Conservation (phyloP, 169 alveolate species). For the Eimeria necatrix region DNA sequence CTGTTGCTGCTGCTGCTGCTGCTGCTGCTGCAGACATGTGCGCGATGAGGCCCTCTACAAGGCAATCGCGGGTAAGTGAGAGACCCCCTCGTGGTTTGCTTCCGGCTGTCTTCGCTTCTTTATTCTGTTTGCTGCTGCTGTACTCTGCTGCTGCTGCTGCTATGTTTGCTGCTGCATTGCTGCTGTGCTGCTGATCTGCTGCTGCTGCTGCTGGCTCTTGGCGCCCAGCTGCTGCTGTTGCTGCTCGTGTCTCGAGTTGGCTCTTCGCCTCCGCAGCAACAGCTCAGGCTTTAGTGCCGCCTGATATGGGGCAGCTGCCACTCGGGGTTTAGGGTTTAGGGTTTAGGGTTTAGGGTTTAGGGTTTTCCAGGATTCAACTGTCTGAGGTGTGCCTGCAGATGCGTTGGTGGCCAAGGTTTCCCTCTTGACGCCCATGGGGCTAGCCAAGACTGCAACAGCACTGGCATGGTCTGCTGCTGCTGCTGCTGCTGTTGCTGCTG, state of each 20-base stretch:
- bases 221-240: too few species aligned
- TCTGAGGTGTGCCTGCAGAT: neutral
- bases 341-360: neutral
- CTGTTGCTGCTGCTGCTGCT: slow-evolving; percentile 46
- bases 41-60: neutral
- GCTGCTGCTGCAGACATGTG: slow-evolving; percentile 34
- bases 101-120: neutral
- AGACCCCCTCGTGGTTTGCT: too few species aligned
- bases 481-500: neutral
- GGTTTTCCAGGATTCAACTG: neutral
- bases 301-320: too few species aligned
- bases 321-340: too few species aligned
- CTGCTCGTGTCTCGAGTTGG: too few species aligned
- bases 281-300: too few species aligned
- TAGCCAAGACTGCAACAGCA: slow-evolving; percentile 1
- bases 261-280: too few species aligned
- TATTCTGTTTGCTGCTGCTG: neutral
- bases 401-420: neutral
- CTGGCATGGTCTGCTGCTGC: slow-evolving; percentile 10
- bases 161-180: too few species aligned
- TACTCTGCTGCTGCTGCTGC: neutral
- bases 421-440: neutral
- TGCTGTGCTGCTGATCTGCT: too few species aligned
- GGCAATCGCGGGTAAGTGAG: neutral
- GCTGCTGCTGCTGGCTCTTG: too few species aligned